Percentiles rank a stretch among this genome's conserved stretches.
phyloP scores from a whole-genome alignment of 495 filamentous ascomycete genomes.

The Lasiosphaeria hispida region DNA sequence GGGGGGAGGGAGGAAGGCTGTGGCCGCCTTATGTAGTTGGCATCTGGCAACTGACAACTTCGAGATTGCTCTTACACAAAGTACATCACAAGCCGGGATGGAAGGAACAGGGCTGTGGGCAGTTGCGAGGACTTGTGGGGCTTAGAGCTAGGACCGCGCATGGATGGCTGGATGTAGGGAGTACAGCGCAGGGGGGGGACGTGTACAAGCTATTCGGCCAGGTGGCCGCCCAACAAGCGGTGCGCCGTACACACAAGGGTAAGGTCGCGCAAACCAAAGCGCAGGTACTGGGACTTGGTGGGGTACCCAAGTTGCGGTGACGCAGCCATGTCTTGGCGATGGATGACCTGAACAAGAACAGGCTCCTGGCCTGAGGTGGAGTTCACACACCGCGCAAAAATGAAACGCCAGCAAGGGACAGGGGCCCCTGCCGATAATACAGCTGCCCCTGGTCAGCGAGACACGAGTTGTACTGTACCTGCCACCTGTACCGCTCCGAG shows the following conservation, averaged over 20 bases:
- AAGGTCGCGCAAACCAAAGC: slow-evolving; percentile 13
- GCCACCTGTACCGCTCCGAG: slow-evolving; percentile 8
- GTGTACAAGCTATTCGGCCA: slow-evolving; percentile 18
- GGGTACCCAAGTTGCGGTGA: slow-evolving; percentile 36
- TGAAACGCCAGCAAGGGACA: slow-evolving; percentile 31
- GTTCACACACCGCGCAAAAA: slow-evolving; percentile 25
- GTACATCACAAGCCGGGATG: slow-evolving; percentile 26
- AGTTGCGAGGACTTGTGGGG: slow-evolving; percentile 27
- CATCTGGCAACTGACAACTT: slow-evolving; percentile 27
- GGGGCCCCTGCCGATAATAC: slow-evolving; percentile 27
- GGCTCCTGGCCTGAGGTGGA: slow-evolving; percentile 24
- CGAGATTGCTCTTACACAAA: slow-evolving; percentile 32
- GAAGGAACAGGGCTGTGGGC: slow-evolving; percentile 34
- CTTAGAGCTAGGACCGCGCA: slow-evolving; percentile 24
- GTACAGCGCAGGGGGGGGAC: slow-evolving; percentile 19
- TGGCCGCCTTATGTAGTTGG: slow-evolving; percentile 44
- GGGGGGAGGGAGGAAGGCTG: slow-evolving; percentile 32
- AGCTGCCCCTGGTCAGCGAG: slow-evolving; percentile 24
- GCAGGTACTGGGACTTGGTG: slow-evolving; percentile 20
- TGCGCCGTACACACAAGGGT: slow-evolving; percentile 11
- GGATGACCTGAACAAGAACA: slow-evolving; percentile 8
- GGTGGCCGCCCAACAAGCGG: slow-evolving; percentile 5
- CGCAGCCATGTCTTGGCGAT: slow-evolving; percentile 35
- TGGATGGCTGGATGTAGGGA: slow-evolving; percentile 10
- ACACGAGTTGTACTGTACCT: slow-evolving; percentile 19